phyloP scores from a whole-genome alignment of 2,329 filamentous ascomycete species.

The Aspergillus terreus region DNA sequence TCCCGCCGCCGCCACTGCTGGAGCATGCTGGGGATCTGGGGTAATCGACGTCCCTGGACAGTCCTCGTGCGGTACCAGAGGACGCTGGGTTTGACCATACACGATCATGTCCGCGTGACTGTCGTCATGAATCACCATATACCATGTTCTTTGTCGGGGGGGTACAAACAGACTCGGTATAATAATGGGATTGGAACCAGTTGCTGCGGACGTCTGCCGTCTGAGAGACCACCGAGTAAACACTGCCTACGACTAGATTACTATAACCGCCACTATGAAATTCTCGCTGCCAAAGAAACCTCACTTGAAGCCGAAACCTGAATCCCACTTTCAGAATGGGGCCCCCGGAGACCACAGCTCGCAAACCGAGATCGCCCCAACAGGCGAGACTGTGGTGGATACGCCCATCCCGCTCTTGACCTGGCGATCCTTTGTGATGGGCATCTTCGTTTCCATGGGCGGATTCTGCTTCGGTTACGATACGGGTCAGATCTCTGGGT shows the following conservation, averaged over 20 bases:
- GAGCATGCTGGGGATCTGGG: too few species aligned
- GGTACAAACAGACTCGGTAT: neutral
- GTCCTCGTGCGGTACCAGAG: too few species aligned
- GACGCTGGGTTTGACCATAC: neutral
- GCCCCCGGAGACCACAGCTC: neutral
- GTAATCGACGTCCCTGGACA: too few species aligned
- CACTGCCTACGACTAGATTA: neutral
- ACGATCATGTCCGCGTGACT: neutral
- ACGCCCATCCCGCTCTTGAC: constrained; percentile 23
- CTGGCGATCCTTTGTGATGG: constrained; percentile 32
- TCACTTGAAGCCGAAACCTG: neutral
- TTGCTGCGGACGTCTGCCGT: too few species aligned
- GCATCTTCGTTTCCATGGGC: constrained; percentile 44
- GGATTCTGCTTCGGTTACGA: constrained; percentile 43
- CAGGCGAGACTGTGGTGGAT: constrained; percentile 9
- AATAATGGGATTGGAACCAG: neutral
- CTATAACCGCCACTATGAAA: neutral
- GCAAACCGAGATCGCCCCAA: neutral
- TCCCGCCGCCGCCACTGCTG: too few species aligned
- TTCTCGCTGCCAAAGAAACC: neutral
- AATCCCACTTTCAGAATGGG: neutral
- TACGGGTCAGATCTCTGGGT: constrained; percentile 43
- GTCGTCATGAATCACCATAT: neutral
- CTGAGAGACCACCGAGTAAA: neutral
- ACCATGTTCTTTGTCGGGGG: neutral